Conservation (phyloP, 176 grass and related monocot genomes). For the Metroxylon sagu region DNA sequence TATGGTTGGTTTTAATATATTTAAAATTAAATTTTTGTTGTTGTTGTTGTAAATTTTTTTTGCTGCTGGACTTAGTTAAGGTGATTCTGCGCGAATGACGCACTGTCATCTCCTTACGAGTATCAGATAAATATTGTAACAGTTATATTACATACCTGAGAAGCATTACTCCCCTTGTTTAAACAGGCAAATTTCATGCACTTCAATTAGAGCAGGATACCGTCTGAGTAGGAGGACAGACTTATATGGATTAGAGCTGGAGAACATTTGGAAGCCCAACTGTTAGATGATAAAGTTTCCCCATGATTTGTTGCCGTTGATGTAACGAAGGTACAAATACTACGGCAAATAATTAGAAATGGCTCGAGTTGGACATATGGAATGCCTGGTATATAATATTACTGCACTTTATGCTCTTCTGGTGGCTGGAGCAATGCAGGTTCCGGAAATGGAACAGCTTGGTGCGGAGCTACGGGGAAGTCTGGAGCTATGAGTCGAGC, state of each 20-base stretch:
- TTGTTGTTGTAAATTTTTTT: no score
- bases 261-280: slow-evolving; percentile 17
- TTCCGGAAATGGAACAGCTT: slow-evolving; percentile 33
- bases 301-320: slow-evolving; percentile 57
- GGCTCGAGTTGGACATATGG: slow-evolving; percentile 8
- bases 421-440: neutral
- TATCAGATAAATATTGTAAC: no score
- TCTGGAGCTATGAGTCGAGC: slow-evolving; percentile 35
- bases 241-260: slow-evolving; percentile 36
- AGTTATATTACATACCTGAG: slow-evolving; percentile 21
- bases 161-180: neutral
- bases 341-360: neutral
- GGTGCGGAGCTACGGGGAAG: slow-evolving; percentile 7
- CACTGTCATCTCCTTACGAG: no score
- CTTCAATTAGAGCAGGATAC: slow-evolving; percentile 28
- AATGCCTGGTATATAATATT: no score
- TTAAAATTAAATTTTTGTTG: no score
- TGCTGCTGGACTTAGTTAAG: no score
- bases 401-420: neutral
- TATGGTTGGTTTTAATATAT: no score
- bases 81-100: no score
- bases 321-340: slow-evolving; percentile 22
- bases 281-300: slow-evolving; percentile 40
- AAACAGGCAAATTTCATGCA: neutral
- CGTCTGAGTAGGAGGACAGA: slow-evolving; percentile 35